Conservation (phyloP, 2,329 filamentous ascomycete species). For the Rasamsonia emersonii region DNA sequence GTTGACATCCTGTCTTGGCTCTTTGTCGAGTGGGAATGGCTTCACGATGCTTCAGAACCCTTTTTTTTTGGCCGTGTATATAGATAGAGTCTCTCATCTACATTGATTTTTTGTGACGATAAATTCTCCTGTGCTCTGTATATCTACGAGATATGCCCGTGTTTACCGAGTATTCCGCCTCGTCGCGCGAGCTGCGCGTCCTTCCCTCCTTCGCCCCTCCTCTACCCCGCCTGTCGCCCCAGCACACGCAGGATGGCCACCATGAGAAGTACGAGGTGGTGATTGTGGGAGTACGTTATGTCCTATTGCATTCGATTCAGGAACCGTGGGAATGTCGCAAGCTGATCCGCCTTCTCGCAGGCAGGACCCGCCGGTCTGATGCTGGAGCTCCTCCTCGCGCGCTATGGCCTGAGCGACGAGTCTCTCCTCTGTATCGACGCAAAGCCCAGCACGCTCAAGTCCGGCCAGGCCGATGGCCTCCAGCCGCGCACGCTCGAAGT, state of each 20-base stretch:
- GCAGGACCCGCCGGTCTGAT: slow-evolving; percentile 38
- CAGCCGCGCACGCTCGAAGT: slow-evolving; percentile 38
- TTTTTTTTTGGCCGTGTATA: no score
- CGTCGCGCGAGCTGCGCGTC: slow-evolving; percentile 31
- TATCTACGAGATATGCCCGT: slow-evolving; percentile 26
- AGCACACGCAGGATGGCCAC: slow-evolving; percentile 9
- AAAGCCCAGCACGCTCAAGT: slow-evolving; percentile 30
- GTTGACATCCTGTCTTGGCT: no score
- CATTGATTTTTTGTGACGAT: no score
- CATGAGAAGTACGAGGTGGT: slow-evolving; percentile 35
- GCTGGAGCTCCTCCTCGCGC: slow-evolving; percentile 33
- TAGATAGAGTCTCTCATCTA: no score
- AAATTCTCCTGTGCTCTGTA: no score
- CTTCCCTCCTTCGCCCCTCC: slow-evolving; percentile 32
- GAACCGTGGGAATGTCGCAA: not conserved
- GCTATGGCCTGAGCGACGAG: slow-evolving; percentile 33
- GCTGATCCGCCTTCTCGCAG: slow-evolving; percentile 10
- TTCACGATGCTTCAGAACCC: no score
- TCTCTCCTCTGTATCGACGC: slow-evolving; percentile 37
- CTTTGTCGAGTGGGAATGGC: no score
- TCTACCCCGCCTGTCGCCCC: slow-evolving; percentile 25
- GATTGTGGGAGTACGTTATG: slow-evolving; percentile 27
- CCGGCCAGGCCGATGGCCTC: slow-evolving; percentile 36
- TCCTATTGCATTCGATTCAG: not conserved
- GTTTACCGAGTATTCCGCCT: slow-evolving; percentile 28